A percentile compares a stretch with the other conserved stretches of the same genome.
Conservation (phyloP, 2,329 filamentous ascomycete genomes). For the Alternaria tenuissima region DNA sequence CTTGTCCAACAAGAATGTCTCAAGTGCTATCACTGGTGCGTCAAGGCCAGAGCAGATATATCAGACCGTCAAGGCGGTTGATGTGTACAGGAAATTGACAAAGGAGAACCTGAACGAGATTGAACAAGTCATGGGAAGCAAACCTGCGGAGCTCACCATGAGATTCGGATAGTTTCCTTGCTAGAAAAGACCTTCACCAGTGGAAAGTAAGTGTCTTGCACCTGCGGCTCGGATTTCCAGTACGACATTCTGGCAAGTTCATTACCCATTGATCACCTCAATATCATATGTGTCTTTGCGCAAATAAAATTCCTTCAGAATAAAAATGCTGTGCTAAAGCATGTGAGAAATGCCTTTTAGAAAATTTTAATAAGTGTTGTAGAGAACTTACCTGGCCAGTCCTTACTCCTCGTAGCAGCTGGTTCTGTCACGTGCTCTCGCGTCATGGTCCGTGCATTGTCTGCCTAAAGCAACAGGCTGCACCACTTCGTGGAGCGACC, state of each 20-base stretch:
- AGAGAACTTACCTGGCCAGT: no score
- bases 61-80: slow-evolving; percentile 54
- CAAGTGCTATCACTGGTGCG: slow-evolving; percentile 42
- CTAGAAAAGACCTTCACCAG: no score
- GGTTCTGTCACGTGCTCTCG: slow-evolving; percentile 9
- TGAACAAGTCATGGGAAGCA: slow-evolving; percentile 45
- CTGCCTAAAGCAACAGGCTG: slow-evolving; percentile 18
- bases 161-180: slow-evolving; percentile 31
- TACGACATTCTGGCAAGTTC: neutral
- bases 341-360: neutral
- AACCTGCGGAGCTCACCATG: slow-evolving; percentile 35
- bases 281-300: neutral
- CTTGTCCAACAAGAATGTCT: slow-evolving; percentile 43
- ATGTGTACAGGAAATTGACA: slow-evolving; percentile 54
- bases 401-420: neutral
- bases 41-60: slow-evolving; percentile 42
- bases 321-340: neutral
- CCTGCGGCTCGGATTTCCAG: neutral
- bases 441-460: slow-evolving; percentile 8
- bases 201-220: neutral
- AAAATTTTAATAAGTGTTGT: no score
- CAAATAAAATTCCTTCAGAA: neutral
- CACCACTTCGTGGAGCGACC: neutral
- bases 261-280: neutral
- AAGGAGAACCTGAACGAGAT: slow-evolving; percentile 56